Base-by-base conservation (phyloP, 441 rosid genomes). In the Syzygium syzygioides region DNA sequence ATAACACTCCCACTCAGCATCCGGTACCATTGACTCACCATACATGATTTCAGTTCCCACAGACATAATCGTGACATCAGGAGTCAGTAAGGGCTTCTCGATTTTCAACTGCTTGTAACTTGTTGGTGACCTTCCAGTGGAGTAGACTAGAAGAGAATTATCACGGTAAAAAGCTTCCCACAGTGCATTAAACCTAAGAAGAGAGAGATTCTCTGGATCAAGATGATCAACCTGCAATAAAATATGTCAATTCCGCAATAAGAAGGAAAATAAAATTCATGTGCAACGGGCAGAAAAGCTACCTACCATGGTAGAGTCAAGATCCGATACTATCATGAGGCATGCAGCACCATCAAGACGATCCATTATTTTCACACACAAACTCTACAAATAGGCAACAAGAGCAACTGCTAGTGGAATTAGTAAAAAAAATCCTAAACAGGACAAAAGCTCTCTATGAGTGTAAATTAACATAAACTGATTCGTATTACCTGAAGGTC, bases 41-140 rank as follows among this genome's bases (percentile, higher is more conserved):
- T 89, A 89, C 86, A 59, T 80, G 62, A 89, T 89, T 85, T 89
- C 90, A 32, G 90, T 89, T 60, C 90, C 90, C 50, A 89, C 90
- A 26, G 90, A 89, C 66, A 80, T 48, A 18, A 89, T 60, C 1
- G 83, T 80, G 83, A 86, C 59, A 79, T 89, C 90, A n/a, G 90
- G 90, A 71, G 88, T 86, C 71, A 79, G 30, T 79, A 89, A 59
- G 25, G 90, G 90, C 86, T 52, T 89, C 54, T 79, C n/a, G 45
- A 28, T 86, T 88, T 88, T 89, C 60, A 86, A 80, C 86, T 86
- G 86, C 60, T 79, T 79, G 79, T 89, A 89, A 86, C 83, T 79
- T 13, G 86, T 26, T 48, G 88, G 86, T 34, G 90, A 89, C 88
- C 90, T 89, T 79, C 90, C 90, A 53, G 90, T 89, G 60, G 90